phyloP scores from a whole-genome alignment of 108 stramenopile genomes.

The Bacterosira constricta region DNA sequence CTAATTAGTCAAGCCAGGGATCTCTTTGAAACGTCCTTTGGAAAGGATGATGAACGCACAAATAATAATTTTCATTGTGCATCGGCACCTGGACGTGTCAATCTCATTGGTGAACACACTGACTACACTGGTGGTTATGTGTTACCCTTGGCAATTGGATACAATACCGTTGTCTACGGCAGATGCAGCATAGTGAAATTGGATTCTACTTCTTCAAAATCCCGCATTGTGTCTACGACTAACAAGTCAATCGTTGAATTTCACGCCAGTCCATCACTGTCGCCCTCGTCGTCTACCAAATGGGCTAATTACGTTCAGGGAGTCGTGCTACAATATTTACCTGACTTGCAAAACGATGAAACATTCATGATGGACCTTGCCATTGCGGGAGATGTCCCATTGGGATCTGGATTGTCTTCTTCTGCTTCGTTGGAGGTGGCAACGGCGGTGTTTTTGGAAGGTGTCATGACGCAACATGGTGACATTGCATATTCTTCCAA shows the following conservation, averaged over 20 bases:
- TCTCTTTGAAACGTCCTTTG: slow-evolving; percentile 37
- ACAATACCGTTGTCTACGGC: slow-evolving; percentile 74
- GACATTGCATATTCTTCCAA: slow-evolving; percentile 58
- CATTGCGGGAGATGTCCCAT: slow-evolving; percentile 87
- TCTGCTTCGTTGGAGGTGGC: slow-evolving; percentile 83
- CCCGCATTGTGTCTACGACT: slow-evolving; percentile 55
- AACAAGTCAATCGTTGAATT: slow-evolving; percentile 50
- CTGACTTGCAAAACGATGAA: slow-evolving; percentile 61
- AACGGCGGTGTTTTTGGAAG: slow-evolving; percentile 75
- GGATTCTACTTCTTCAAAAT: slow-evolving; percentile 8
- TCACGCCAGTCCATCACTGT: slow-evolving; percentile 41
- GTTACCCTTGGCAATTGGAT: slow-evolving; percentile 90
- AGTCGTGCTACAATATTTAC: slow-evolving; percentile 85
- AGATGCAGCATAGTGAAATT: slow-evolving; percentile 44
- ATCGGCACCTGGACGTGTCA: slow-evolving; percentile 85
- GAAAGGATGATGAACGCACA: not conserved
- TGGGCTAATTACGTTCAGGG: slow-evolving; percentile 95
- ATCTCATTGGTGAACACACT: slow-evolving; percentile 95
- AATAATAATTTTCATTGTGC: slow-evolving; percentile 10
- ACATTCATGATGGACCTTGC: slow-evolving; percentile 54
- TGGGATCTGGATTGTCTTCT: slow-evolving; percentile 85
- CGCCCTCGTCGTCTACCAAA: slow-evolving; percentile 56
- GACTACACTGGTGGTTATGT: slow-evolving; percentile 97
- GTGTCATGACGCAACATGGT: slow-evolving; percentile 49
- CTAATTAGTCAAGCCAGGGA: slow-evolving; percentile 38